Evolutionary conservation across 495 filamentous ascomycete species (phyloP), one percentile per base, ranked within the genome.

Genomic region (Xylaria cubensis): DNA sequence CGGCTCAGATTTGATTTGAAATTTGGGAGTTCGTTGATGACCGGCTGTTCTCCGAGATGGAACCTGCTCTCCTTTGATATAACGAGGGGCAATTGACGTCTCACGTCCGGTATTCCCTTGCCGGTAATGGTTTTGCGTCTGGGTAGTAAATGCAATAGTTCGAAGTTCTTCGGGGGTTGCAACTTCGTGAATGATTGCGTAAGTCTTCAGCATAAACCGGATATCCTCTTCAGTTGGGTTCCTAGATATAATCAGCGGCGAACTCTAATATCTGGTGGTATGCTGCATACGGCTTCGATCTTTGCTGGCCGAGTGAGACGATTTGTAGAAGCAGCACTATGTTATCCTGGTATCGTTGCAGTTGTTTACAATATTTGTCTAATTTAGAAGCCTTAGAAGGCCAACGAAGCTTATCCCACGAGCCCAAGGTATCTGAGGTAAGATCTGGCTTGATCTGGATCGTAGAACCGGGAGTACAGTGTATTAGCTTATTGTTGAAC

Each of bases 211-310:
- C 55, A 59, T 59, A 2, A 59, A 59, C 9, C 55, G 24, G 12
- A 36, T n/a, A n/a, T 36, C 32, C 13, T 59, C 55, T 59, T 59
- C 55, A 15, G 55, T 59, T 15, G 24, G 55, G 8, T 29, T 32
- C 4, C 55, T 59, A n/a, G 24, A n/a, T 29, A 29, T 34, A 29
- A 17, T 59, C 17, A 59, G 24, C 55, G 17, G 17, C 32, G 19
- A 13, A 29, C 55, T 59, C 13, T 4, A n/a, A n/a, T 5, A 29
- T 32, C 4, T 4, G 32, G 32, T 24, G 5, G 7, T 29, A 32
- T 50, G 10, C 21, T 59, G 12, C 55, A 59, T 59, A 59, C 55
- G 55, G 55, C 32, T 59, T 59, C 9, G 34, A 59, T 36, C 55
- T 26, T 36, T 59, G 55, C 26, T 59, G 55, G 5, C 55, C 55